Base-by-base conservation (phyloP, 2,329 filamentous ascomycete species). In the Cytospora chrysosperma region DNA sequence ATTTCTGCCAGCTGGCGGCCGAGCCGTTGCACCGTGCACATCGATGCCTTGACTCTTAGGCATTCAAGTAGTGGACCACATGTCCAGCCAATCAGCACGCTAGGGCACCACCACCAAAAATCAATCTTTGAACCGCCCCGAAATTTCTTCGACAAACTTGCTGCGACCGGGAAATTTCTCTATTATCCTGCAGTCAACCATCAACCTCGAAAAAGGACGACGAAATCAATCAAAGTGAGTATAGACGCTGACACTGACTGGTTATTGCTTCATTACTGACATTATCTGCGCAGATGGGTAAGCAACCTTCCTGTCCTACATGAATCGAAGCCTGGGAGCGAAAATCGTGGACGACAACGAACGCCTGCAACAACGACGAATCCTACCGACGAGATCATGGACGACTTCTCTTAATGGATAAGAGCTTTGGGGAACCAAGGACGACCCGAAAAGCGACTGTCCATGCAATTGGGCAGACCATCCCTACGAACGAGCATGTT, bases 211-310 rank as follows among this genome's bases (percentile, higher is more conserved):
- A 64, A 64, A 52, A 61, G 65, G 60, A 70, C 71, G 68, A 73
- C 74, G 69, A 76, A 70, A 66, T 56, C 64, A 65, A 63, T 68
- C 69, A 70, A 65, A 66, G 65, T 70, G 58, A 68, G 70, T 52
- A 28, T 56, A 24, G 37, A 32, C 55, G 34, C 43, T 26, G 24
- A n/a, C 2, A 19, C n/a, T 21, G 43, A 47, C n/a, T 37, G 1
- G 2, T 7, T 56, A n/a, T n/a, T 21, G 15, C 9, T 34, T 10
- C 27, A 37, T 64, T 70, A 73, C 79, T 82, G 74, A 82, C 75
- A 70, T 67, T 50, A 47, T 62, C 67, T 68, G 34, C 59, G 68
- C 75, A 87, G 84, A 87, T 87, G 85, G 84, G 85, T 87, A 86
- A 86, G 84, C 75, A 71, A 64, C 65, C 65, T 69, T 64, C 67